These are phyloP conservation scores for Gynochthodes officinalis DNA, from an alignment of 257 asterid species.

Conservation along the genomic window DNA sequence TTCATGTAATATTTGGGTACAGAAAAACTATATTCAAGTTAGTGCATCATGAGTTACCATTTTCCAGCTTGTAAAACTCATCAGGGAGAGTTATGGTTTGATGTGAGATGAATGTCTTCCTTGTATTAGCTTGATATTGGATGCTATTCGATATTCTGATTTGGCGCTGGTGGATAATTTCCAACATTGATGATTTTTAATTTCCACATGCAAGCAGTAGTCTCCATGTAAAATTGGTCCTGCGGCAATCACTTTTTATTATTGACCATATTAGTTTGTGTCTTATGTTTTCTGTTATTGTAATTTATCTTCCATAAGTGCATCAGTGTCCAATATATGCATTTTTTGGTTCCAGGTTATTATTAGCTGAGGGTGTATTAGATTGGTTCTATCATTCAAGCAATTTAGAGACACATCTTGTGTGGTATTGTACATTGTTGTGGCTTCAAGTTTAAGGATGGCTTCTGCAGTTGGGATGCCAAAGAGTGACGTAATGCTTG, in stretches of 20 bases:
- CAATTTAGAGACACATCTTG: constrained; percentile 3
- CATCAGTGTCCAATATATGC: not conserved
- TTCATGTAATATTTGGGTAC: too few relatives aligned
- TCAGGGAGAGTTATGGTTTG: not conserved
- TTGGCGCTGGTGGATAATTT: not conserved
- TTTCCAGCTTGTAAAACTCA: not conserved
- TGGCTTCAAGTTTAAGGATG: constrained; percentile 50
- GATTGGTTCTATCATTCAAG: not conserved
- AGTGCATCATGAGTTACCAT: not conserved
- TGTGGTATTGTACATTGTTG: constrained; percentile 18
- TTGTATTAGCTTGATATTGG: not conserved
- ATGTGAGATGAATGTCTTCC: not conserved
- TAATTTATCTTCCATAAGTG: not conserved
- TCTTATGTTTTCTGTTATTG: not conserved
- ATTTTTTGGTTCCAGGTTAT: constrained; percentile 13
- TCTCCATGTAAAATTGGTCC: not conserved
- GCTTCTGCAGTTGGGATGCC: constrained; percentile 44
- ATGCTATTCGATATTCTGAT: not conserved
- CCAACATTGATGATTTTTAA: not conserved
- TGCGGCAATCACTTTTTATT: not conserved
- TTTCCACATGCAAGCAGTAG: not conserved
- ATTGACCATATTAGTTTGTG: not conserved
- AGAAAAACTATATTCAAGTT: not conserved
- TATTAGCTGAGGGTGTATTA: constrained; percentile 15
- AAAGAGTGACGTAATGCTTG: constrained; percentile 58